Evolutionary conservation across 495 filamentous ascomycete genomes (phyloP), one percentile per base, ranked within the genome.

Genomic region (Gamarada debralockiae): DNA sequence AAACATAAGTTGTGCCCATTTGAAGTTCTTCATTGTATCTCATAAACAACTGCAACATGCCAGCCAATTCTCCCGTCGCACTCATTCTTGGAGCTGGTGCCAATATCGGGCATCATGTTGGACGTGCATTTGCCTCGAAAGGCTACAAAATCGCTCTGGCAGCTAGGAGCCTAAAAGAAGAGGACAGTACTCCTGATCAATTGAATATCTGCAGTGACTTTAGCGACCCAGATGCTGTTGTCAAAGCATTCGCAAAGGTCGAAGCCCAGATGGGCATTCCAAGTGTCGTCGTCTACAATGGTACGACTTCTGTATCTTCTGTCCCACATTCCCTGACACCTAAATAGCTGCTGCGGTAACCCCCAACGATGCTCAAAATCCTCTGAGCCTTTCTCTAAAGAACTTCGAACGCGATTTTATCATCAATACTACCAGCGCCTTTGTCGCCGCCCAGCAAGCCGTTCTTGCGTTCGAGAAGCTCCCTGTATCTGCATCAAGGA

Each of bases 211-310:
- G 48, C 18, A 55, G 56, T 57, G 72, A 78, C 59, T 62, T 78
- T 1, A 59, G 71, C 2, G 64, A 76, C 41, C 66, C 73, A 29
- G 38, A 63, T 13, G 63, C 58, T 37, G 60, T 78, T 2, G 46
- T 53, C 34, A 56, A 50, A 10, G 62, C 61, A 27, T 77, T 77
- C 55, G 48, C 59, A 14, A 70, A 70, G 41, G 70, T 74, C 34
- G 70, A 67, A 48, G 29, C 40, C 40, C 21, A 40, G 22, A 51
- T 73, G 2, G 73, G 72, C 48, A n/a, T 63, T 24, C 75, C 75
- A 42, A 69, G 62, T 55, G 74, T 76, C 15, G 75, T 78, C 15
- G 62, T 78, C 20, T 78, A 76, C 57, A 78, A 78, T 64, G 73
- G 74, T 75, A 60, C 17, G 1, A 36, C 21, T 48, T 36, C 20